phyloP scores from a whole-genome alignment of 2,329 filamentous ascomycete species.

The Aspergillus pseudoglaucus region DNA sequence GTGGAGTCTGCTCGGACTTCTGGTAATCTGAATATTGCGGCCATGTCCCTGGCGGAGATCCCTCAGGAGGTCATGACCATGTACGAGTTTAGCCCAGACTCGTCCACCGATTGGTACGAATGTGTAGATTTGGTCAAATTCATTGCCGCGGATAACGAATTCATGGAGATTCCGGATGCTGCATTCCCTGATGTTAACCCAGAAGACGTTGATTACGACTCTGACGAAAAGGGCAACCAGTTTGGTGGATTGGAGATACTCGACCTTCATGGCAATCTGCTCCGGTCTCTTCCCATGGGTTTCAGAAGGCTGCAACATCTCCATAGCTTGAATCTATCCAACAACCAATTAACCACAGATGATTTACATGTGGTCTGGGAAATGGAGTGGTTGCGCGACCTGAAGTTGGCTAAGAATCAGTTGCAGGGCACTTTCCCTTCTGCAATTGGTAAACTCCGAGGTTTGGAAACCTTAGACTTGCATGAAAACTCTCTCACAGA shows the following conservation, averaged over 20 bases:
- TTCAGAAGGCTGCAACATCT: conserved; percentile 66
- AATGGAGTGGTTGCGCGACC: conserved; percentile 64
- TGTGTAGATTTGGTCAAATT: conserved; percentile 80
- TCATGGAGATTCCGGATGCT: conserved; percentile 64
- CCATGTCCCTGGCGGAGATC: conserved; percentile 70
- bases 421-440: conserved; percentile 62
- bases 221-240: conserved; percentile 63
- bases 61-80: conserved; percentile 79
- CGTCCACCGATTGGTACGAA: conserved; percentile 73
- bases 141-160: conserved; percentile 82
- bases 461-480: conserved; percentile 74
- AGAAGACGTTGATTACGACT: conserved; percentile 54
- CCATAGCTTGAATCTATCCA: conserved; percentile 75
- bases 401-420: conserved; percentile 74
- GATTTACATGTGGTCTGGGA: conserved; percentile 68
- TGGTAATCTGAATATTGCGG: conserved; percentile 82
- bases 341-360: conserved; percentile 70
- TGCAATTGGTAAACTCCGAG: conserved; percentile 56
- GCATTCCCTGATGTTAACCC: conserved; percentile 69
- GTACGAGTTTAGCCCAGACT: conserved; percentile 72
- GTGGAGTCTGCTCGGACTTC: conserved; percentile 67
- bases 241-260: conserved; percentile 76
- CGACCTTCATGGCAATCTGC: conserved; percentile 78
- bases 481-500: conserved; percentile 70
- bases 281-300: conserved; percentile 67